A percentile compares a stretch with the other conserved stretches of the same genome.
Conservation (phyloP, 495 filamentous ascomycete species). For the Oleoguttula mirabilis region DNA sequence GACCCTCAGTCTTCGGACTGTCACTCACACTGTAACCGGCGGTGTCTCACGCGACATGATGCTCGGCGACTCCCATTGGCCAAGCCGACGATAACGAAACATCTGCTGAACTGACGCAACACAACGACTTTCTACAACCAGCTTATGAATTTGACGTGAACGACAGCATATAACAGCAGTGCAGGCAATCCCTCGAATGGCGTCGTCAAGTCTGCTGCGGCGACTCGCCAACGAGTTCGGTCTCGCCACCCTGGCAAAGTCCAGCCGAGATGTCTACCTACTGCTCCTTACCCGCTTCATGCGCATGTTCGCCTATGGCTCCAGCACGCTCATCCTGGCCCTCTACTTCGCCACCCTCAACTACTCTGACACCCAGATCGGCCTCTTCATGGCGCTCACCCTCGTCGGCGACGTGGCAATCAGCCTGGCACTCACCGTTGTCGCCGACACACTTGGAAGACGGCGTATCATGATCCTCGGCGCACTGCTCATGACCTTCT, state of each 20-base stretch:
- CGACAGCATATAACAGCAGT: too few relatives aligned
- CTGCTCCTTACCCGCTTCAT: constrained; percentile 64
- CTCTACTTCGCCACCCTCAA: constrained; percentile 52
- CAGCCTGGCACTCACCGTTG: constrained; percentile 59
- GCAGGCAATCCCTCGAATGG: too few relatives aligned
- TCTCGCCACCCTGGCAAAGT: constrained; percentile 38
- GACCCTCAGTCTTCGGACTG: too few relatives aligned
- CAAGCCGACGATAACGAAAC: too few relatives aligned
- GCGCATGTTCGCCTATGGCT: constrained; percentile 69
- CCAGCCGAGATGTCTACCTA: constrained; percentile 53
- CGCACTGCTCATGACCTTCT: constrained; percentile 51
- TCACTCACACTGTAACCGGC: too few relatives aligned
- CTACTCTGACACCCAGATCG: constrained; percentile 53
- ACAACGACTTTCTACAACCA: too few relatives aligned
- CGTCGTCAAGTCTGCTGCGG: too few relatives aligned
- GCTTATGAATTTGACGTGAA: too few relatives aligned
- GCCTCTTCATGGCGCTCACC: constrained; percentile 80
- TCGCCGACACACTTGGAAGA: constrained; percentile 62
- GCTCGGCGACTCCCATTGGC: too few relatives aligned
- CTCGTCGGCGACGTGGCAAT: constrained; percentile 69
- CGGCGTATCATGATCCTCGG: constrained; percentile 53
- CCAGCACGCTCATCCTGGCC: constrained; percentile 61
- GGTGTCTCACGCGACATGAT: too few relatives aligned
- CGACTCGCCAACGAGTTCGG: constrained; percentile 31
- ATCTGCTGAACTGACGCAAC: too few relatives aligned